Evolutionary conservation across 163 green algal species (phyloP).

Genomic region (Scenedesmus sp.): DNA sequence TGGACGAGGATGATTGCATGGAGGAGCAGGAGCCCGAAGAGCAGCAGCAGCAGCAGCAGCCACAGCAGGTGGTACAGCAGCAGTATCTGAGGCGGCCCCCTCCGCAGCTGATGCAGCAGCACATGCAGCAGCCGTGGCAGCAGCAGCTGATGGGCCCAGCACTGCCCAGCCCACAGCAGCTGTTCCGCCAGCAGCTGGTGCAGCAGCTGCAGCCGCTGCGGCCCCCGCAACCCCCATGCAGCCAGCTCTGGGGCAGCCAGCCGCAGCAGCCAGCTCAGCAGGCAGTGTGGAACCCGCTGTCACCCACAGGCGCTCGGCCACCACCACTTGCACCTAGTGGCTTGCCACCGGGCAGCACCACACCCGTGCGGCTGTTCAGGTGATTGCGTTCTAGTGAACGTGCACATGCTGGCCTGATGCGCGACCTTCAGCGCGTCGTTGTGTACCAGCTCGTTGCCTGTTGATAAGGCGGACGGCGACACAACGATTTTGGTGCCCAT

Average conservation of each 20-base stretch:
- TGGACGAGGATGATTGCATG: slow-evolving; percentile 15
- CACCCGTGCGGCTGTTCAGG: slow-evolving; percentile 22
- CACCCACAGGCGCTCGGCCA: neutral
- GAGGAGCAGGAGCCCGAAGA: neutral
- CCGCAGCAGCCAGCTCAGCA: neutral
- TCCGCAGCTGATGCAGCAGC: neutral
- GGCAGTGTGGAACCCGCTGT: slow-evolving; percentile 25
- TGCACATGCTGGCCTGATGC: neutral
- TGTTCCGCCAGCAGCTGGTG: slow-evolving; percentile 11
- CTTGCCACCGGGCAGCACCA: neutral
- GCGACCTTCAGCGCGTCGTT: neutral
- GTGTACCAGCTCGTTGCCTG: neutral
- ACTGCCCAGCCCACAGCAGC: slow-evolving; percentile 8
- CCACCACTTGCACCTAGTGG: neutral
- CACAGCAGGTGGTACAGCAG: neutral
- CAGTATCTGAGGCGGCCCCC: slow-evolving; percentile 6
- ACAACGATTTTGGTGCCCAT: neutral
- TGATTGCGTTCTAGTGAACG: neutral
- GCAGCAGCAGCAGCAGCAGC: neutral
- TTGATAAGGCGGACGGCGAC: neutral
- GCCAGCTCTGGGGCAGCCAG: neutral
- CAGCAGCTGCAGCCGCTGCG: slow-evolving; percentile 16
- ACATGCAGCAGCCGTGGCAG: neutral
- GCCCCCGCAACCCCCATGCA: neutral
- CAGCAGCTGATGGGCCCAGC: neutral